phyloP scores from a whole-genome alignment of 305 asterid genomes.

The Ilex paraguariensis region DNA sequence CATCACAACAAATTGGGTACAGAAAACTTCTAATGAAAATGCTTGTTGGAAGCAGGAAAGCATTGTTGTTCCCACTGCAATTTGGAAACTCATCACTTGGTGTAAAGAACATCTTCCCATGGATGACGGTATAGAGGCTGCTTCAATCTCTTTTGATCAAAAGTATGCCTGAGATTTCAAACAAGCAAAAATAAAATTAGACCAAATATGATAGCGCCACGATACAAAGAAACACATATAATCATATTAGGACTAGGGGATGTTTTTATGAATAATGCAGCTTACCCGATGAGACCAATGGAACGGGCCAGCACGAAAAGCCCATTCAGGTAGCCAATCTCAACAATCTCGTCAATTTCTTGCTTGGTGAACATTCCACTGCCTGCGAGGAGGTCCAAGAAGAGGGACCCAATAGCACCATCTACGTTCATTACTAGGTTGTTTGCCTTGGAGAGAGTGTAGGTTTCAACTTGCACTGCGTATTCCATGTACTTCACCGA shows the following conservation, averaged over 20 bases:
- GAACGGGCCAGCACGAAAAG: conserved; percentile 98
- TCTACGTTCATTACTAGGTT: conserved; percentile 96
- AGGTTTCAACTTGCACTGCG: conserved; percentile 90
- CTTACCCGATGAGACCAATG: conserved; percentile 99
- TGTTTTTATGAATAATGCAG: conserved; percentile 6
- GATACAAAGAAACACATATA: no score
- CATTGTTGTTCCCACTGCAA: no score
- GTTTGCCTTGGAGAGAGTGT: conserved; percentile 93
- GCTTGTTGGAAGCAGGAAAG: neutral
- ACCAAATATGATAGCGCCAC: no score
- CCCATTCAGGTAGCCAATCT: conserved; percentile 92
- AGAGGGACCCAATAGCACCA: conserved; percentile 96
- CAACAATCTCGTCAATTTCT: conserved; percentile 93
- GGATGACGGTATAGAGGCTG: conserved; percentile 99
- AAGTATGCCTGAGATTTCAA: conserved; percentile 70
- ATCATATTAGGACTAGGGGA: neutral
- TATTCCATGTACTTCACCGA: conserved; percentile 98
- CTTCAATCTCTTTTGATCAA: conserved; percentile 96
- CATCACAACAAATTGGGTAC: conserved; percentile 16
- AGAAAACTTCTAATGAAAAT: conserved; percentile 15
- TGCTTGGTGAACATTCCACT: conserved; percentile 97
- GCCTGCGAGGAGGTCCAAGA: conserved; percentile 97
- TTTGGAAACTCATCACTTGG: conserved; percentile 52
- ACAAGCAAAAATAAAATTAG: conserved; percentile 4
- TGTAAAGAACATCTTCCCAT: conserved; percentile 99